A percentile compares a stretch with the other conserved stretches of the same genome.
Evolutionary conservation across 2,329 filamentous ascomycete genomes (phyloP).

Genomic region (Calonectria fujianensis): DNA sequence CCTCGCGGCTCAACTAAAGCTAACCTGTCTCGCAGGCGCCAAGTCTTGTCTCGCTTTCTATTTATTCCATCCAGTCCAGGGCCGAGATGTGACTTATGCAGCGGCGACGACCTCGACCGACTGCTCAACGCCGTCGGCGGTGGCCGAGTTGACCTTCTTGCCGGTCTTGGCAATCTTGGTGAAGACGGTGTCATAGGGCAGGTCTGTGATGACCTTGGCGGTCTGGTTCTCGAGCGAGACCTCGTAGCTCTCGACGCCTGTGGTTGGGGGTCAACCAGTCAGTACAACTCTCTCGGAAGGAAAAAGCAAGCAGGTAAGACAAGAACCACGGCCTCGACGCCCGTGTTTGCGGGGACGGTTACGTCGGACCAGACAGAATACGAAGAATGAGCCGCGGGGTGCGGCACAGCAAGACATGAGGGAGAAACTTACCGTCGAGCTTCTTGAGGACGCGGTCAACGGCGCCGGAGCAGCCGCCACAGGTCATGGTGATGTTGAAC

Average conservation of each 20-base stretch:
- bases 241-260: conserved; percentile 90
- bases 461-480: conserved; percentile 96
- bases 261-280: conserved; percentile 5
- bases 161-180: conserved; percentile 95
- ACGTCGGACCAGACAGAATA: not conserved
- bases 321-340: not conserved
- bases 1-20: conserved; percentile 44
- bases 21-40: conserved; percentile 41
- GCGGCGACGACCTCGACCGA: conserved; percentile 68
- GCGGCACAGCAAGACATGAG: not conserved
- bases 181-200: conserved; percentile 88
- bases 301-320: not conserved
- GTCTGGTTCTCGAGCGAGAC: conserved; percentile 91
- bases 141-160: conserved; percentile 89
- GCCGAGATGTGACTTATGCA: conserved; percentile 46
- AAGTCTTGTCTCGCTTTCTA: conserved; percentile 7
- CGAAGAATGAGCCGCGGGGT: not conserved
- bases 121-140: conserved; percentile 79
- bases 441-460: conserved; percentile 94
- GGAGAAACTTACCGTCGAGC: conserved; percentile 81
- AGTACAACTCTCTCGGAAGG: not conserved
- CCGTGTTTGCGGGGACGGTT: not conserved
- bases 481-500: conserved; percentile 96
- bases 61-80: conserved; percentile 25
- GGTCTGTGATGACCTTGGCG: conserved; percentile 82